Evolutionary conservation across 1,284 basidiomycete species (phyloP), one percentile per base, ranked within the genome.

Genomic region (Neonothopanus nambi): DNA sequence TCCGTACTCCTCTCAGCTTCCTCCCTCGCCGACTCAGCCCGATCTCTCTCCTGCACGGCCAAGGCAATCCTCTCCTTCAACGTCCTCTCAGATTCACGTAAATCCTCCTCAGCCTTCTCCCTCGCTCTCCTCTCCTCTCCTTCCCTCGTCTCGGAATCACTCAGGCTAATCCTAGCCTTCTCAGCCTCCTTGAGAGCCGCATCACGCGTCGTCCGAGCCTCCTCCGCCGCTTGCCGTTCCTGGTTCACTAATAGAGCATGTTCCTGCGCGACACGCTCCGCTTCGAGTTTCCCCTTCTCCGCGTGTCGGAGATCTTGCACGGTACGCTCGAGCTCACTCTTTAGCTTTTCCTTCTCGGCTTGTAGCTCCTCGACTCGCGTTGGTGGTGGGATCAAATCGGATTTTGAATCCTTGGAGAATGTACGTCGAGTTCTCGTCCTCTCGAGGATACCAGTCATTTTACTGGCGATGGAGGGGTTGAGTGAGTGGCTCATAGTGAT

Each of bases 371-470:
- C 40, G 21, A 36, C 26, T 37, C 36, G 33, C 6, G 30, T 13
- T 47, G 30, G 42, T 43, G 12, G 39, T 6, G 12, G 40, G 18
- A 13, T 42, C 12, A 5, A 18, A 12, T 26, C 41, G 7, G 26
- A 21, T 42, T 21, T 21, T 9, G 49, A 37, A 12, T 51, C 49
- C 43, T 51, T 51, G 41, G 49, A 24, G 12, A 51, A 51, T 8
- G 49, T 51, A 44, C 49, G 49, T 24, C 49, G 49, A 21, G 49
- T 24, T 43, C 49, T 39, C 21, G 49, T 51, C 5, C 49, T 39
- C 13, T 51, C 49, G 11, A 51, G 49, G 5, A 51, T 39, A 17
- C 49, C 49, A 5, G 49, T 42, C 49, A 51, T 51, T 20, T 40
- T 51, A 36, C 39, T 40, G 18, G 49, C 41, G 24, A 51, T 51